Conservation (phyloP, 768 basidiomycete species). For the Gymnopilus junonius region DNA sequence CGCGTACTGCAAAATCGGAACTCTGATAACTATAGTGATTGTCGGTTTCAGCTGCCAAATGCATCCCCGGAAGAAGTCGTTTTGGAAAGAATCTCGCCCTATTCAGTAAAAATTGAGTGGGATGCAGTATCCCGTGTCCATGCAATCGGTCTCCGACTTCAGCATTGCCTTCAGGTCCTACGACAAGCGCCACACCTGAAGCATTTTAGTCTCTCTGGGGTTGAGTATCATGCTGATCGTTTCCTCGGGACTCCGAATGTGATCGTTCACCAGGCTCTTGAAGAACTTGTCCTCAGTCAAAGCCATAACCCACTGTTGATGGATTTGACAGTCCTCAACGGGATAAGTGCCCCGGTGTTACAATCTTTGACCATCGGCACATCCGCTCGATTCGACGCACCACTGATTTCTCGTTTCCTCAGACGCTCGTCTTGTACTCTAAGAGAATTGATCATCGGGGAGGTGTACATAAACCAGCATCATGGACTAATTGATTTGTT, state of each 20-base stretch:
- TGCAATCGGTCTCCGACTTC: neutral
- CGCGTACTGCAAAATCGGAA: neutral
- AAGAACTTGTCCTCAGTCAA: neutral
- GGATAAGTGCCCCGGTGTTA: neutral
- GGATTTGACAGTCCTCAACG: neutral
- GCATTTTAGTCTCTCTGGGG: neutral
- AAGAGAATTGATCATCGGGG: neutral
- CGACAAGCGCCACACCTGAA: neutral
- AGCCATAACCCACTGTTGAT: neutral
- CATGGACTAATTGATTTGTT: neutral
- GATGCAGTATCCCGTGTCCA: neutral
- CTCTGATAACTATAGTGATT: neutral
- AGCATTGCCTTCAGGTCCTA: neutral
- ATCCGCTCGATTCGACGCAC: neutral
- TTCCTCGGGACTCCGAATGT: neutral
- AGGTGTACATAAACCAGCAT: neutral
- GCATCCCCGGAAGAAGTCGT: neutral
- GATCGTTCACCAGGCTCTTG: neutral
- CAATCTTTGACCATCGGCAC: neutral
- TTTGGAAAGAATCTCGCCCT: neutral
- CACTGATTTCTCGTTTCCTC: neutral
- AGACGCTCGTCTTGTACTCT: neutral
- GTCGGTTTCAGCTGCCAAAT: neutral
- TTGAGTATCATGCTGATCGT: no score
- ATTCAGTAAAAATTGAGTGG: neutral